A percentile compares a stretch with the other conserved stretches of the same genome.
phyloP scores from a whole-genome alignment of 768 basidiomycete species.

The Leccinum incarnatum region DNA sequence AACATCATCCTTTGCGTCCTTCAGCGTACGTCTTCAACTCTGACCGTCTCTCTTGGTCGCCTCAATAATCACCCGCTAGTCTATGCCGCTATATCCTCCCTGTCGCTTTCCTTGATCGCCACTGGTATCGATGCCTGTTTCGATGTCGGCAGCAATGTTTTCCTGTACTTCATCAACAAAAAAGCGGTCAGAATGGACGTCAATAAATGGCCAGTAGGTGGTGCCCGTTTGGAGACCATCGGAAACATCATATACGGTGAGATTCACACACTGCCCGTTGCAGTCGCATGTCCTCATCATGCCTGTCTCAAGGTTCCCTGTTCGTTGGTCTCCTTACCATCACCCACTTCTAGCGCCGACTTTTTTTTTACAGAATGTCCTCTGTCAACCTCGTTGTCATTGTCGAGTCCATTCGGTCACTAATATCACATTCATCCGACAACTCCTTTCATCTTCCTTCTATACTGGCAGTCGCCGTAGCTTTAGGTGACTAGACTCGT shows the following conservation, averaged over 20 bases:
- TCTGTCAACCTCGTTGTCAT: constrained; percentile 89
- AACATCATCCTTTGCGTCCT: constrained; percentile 73
- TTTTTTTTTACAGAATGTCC: constrained; percentile 60
- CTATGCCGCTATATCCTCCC: constrained; percentile 85
- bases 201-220: constrained; percentile 91
- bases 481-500: constrained; percentile 49
- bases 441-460: constrained; percentile 76
- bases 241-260: constrained; percentile 85
- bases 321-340: constrained; percentile 19
- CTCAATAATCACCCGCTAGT: constrained; percentile 44
- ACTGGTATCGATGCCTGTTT: constrained; percentile 87
- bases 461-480: constrained; percentile 77
- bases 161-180: constrained; percentile 77
- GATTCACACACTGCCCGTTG: background rate
- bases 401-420: constrained; percentile 78
- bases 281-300: constrained; percentile 3
- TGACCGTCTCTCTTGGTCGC: background rate
- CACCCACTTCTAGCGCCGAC: background rate
- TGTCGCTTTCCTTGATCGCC: constrained; percentile 83
- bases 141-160: constrained; percentile 78
- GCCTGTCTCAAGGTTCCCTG: constrained; percentile 43
- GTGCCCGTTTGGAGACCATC: constrained; percentile 85
- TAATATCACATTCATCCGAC: constrained; percentile 56
- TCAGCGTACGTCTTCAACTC: constrained; percentile 46
- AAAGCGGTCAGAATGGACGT: constrained; percentile 68